Base-by-base conservation (phyloP, 495 filamentous ascomycete genomes). In the Xylaria sp. region DNA sequence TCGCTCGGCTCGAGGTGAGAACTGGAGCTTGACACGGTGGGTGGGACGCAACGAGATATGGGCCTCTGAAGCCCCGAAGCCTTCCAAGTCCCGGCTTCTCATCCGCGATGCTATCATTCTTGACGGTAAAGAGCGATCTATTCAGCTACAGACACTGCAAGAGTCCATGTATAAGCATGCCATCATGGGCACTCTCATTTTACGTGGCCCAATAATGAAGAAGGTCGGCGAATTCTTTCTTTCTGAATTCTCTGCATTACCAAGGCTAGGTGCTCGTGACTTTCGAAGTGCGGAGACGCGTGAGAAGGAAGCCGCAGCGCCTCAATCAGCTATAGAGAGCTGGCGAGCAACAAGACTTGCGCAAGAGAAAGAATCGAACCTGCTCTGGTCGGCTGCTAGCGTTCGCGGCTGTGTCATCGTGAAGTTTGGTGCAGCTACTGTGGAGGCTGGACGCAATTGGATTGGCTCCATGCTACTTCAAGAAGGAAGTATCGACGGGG, bases 11-110 rank as follows among this genome's bases (percentile, higher is more conserved):
- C 86, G 92, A 35, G 94, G 93, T n/a, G 96, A 99, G 83, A 86
- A 91, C 68, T 99, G 96, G 96, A 90, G 90, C 74, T 89, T 97
- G 66, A 80, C 82, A 21, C 81, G 85, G 44, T 98, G 97, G 89
- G 85, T 84, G 67, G 93, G 93, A 7, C 84, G 91, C 74, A 98
- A 97, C 77, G 96, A 99, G 79, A 86, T 98, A 9, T 97, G 92
- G 91, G 79, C 83, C 53, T 44, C 66, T 12, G 71, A 68, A 1
- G 73, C 73, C 29, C 53, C 46, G 0, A 33, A 44, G 19, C 24
- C 68, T 41, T 74, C 67, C 1, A 82, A 84, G 71, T 84, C 79
- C 55, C 87, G 90, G 62, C 85, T 99, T 57, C 79, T 98, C 19
- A 85, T 98, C 3, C 84, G 96, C 21, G 96, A 99, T 80, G 90